Evolutionary conservation across 2,329 filamentous ascomycete genomes (phyloP), one percentile per base, ranked within the genome.

Genomic region (Monascus ruber): DNA sequence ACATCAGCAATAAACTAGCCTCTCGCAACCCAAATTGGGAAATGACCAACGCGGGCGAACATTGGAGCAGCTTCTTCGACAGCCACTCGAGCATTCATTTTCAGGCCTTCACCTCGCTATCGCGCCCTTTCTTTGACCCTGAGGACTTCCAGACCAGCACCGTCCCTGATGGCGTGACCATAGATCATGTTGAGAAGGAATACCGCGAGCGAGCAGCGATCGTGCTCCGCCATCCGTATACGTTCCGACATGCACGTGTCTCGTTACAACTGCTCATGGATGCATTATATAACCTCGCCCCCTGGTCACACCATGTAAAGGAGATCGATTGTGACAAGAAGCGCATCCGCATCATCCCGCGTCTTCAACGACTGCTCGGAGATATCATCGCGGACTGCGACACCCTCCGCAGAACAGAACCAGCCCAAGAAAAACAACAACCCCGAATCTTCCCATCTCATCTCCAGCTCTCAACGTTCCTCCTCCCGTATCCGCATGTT

Each of bases 1-100:
- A n/a, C n/a, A n/a, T n/a, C n/a, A n/a, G n/a, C n/a, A n/a, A n/a
- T n/a, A n/a, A n/a, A n/a, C n/a, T n/a, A n/a, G n/a, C n/a, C n/a
- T n/a, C n/a, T n/a, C n/a, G n/a, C n/a, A n/a, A n/a, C n/a, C n/a
- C n/a, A n/a, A n/a, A n/a, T n/a, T n/a, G n/a, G n/a, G n/a, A n/a
- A 45, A 31, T n/a, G 5, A 42, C 35, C 5, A 36, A 41, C 4
- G 37, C 41, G 3, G 41, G 43, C 5, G 9, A 40, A n/a, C 41
- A 48, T 26, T 50, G 42, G 46, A 33, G 36, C 11, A 7, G 31
- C 9, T 5, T 33, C 5, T n/a, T 31, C 28, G 5, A 28, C 7
- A 4, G 17, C 9, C 24, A 33, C 24, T 6, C 25, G 6, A 17
- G 5, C 5, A 24, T 11, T 24, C n/a, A n/a, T n/a, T n/a, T n/a